Conservation (phyloP, 2,329 filamentous ascomycete genomes). For the Blastomyces parvus region DNA sequence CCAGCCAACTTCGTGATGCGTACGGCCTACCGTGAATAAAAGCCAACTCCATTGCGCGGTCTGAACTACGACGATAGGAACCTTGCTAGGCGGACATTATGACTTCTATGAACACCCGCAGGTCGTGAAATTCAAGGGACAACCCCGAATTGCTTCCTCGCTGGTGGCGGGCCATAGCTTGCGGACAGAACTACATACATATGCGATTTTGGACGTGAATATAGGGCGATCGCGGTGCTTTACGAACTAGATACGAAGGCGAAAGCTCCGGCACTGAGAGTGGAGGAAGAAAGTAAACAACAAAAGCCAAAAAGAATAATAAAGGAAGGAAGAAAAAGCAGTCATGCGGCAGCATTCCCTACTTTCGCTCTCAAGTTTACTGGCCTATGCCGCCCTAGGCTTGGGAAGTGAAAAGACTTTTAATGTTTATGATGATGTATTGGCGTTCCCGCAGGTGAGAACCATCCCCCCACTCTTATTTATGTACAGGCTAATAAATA, state of each 20-base stretch:
- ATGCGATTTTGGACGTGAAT: not conserved
- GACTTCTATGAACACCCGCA: not conserved
- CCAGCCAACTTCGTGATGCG: not conserved
- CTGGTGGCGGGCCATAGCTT: not conserved
- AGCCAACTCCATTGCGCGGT: not conserved
- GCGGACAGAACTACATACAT: not conserved
- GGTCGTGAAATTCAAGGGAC: not conserved
- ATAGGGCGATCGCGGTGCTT: not conserved
- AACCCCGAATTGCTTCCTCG: not conserved
- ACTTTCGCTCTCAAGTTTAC: slow-evolving; percentile 20
- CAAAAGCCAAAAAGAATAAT: not conserved
- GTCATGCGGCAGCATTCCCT: slow-evolving; percentile 1
- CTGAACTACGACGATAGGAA: not conserved
- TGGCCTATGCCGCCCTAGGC: slow-evolving; percentile 25
- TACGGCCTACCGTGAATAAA: not conserved
- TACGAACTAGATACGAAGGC: not conserved
- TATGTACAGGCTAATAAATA: not conserved
- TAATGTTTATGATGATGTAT: slow-evolving; percentile 78
- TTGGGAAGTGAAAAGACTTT: slow-evolving; percentile 54
- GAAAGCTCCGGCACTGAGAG: not conserved
- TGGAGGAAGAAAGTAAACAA: not conserved
- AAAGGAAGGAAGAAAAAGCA: not conserved
- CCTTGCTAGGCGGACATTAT: not conserved
- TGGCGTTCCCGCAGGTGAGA: slow-evolving; percentile 74
- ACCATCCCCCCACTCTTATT: not conserved